Base-by-base conservation (phyloP, 495 filamentous ascomycete species). In the Xylaria flabelliformis region DNA sequence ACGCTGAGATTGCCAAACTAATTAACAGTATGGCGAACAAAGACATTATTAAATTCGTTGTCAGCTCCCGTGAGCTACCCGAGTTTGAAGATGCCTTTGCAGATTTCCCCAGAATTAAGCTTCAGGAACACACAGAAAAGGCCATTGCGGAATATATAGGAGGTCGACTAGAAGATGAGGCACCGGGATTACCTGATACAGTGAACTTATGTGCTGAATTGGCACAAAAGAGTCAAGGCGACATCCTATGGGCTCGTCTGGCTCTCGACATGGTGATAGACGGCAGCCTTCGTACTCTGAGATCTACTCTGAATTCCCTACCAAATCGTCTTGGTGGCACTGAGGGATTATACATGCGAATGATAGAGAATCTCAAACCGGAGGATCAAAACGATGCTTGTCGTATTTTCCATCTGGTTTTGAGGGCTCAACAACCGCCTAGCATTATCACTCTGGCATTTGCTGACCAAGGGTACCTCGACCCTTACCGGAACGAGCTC, bases 261-360 rank as follows among this genome's bases (percentile, higher is more conserved):
- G 78, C 75, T 19, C 77, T 80, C 13, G 78, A 80, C 34, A 80
- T 80, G 76, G 69, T 80, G 2, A 70, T 78, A 32, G 76, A 76
- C 42, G 73, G 74, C 44, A 76, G 75, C 36, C 70, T 80, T 24
- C 72, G 74, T 29, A 74, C 72, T 0, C n/a, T 80, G 21, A 69
- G 78, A 55, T 59, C 67, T 12, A 77, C 72, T 8, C 41, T 80
- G 24, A 67, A 80, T 59, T 78, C 76, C 4, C 55, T 80, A 21
- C 78, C 78, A 7, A 64, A 69, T 3, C 76, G 73, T 9, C 76
- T 80, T 15, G 78, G 78, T 48, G 78, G 78, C 1, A 68, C 76
- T 7, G 75, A 78, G 39, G 78, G 78, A 15, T 61, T 80, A 17
- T 80, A 80, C 66, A 80, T 80, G 78, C 73, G 73, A 29, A 80